phyloP scores from a whole-genome alignment of 2,329 filamentous ascomycete genomes.

The Curvularia verruculosa region DNA sequence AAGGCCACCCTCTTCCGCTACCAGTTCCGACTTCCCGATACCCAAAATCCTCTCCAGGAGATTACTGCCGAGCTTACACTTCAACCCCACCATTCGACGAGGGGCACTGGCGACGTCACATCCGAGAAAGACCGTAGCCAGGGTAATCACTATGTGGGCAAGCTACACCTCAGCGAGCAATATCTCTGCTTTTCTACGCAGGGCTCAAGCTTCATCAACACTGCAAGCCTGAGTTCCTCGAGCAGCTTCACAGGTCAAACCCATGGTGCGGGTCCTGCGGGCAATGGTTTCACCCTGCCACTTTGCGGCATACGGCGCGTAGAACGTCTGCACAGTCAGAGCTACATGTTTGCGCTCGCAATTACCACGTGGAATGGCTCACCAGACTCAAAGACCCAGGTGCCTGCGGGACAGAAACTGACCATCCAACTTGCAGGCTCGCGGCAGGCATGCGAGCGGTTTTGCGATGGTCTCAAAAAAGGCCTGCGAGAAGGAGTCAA shows the following conservation, averaged over 20 bases:
- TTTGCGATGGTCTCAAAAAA: conserved; percentile 94
- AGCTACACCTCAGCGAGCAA: conserved; percentile 90
- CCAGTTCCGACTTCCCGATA: conserved; percentile 92
- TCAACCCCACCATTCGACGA: conserved; percentile 66
- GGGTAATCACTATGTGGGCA: conserved; percentile 89
- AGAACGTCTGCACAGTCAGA: conserved; percentile 90
- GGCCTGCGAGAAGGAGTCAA: conserved; percentile 85
- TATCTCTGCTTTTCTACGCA: conserved; percentile 98
- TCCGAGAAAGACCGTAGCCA: conserved; percentile 68
- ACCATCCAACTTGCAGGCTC: conserved; percentile 90
- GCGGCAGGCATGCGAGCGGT: conserved; percentile 86
- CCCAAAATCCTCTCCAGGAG: conserved; percentile 92
- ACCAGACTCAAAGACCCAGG: conserved; percentile 50
- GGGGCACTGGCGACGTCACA: conserved; percentile 43
- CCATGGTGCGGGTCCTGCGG: conserved; percentile 87
- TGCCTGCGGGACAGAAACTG: conserved; percentile 75
- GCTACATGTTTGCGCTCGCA: conserved; percentile 87
- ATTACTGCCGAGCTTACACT: conserved; percentile 96
- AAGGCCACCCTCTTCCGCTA: conserved; percentile 92
- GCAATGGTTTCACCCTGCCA: conserved; percentile 94
- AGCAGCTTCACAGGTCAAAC: conserved; percentile 91
- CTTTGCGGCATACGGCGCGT: conserved; percentile 90
- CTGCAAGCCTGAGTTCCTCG: conserved; percentile 78
- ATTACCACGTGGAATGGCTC: conserved; percentile 91
- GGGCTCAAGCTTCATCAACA: conserved; percentile 81